These are phyloP conservation scores for Penicillium egyptiacum DNA, from an alignment of 495 filamentous ascomycete species.

Conservation along the genomic window DNA sequence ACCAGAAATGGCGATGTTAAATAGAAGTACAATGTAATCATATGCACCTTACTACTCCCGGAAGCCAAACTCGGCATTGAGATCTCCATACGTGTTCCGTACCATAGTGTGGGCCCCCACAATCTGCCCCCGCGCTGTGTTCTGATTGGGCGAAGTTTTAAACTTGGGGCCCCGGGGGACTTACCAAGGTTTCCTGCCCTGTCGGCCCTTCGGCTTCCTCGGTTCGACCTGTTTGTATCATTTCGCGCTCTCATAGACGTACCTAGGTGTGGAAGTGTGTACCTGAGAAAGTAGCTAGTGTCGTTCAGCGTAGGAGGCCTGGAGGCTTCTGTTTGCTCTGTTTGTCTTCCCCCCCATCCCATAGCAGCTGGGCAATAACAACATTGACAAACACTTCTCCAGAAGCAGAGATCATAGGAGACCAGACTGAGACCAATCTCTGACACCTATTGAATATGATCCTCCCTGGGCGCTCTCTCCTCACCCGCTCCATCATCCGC, in stretches of 20 bases:
- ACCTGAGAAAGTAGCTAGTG: no score
- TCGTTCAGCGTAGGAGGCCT: no score
- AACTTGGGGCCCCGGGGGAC: not conserved
- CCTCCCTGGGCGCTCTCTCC: constrained; percentile 26
- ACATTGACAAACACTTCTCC: no score
- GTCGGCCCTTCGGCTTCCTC: not conserved
- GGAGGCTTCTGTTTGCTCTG: not conserved
- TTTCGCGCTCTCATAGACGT: not conserved
- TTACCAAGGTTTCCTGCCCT: not conserved
- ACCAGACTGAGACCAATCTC: not conserved
- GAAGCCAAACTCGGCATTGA: not conserved
- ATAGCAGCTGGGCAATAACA: no score
- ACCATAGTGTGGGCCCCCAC: not conserved
- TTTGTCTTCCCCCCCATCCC: not conserved
- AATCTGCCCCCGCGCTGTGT: not conserved
- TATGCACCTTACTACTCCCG: not conserved
- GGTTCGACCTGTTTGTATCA: not conserved
- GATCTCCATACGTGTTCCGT: not conserved
- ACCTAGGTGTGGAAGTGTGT: no score
- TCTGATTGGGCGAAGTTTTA: not conserved
- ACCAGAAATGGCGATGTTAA: not conserved
- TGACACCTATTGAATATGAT: constrained; percentile 16
- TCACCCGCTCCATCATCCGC: constrained; percentile 32
- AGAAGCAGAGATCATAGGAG: not conserved
- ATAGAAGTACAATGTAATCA: not conserved